phyloP scores from a whole-genome alignment of 305 asterid genomes.

The Fraxinus floribunda region DNA sequence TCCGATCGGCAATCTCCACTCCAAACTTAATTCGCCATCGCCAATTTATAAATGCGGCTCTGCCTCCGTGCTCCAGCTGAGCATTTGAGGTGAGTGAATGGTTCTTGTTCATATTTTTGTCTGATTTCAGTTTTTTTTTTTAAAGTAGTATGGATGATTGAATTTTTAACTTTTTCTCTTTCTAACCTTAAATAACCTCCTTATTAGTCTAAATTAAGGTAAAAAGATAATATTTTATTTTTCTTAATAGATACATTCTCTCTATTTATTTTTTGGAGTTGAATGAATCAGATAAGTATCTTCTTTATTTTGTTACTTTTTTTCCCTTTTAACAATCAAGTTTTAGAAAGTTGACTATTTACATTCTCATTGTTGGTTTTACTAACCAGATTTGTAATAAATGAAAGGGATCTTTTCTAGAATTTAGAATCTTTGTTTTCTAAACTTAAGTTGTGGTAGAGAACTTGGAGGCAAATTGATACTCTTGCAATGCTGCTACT shows the following conservation, averaged over 20 bases:
- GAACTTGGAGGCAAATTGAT: neutral
- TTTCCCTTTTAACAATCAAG: neutral
- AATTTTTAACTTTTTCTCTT: too few species aligned
- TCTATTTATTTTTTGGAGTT: neutral
- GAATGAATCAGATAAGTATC: neutral
- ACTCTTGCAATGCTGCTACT: neutral
- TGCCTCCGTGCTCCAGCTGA: neutral
- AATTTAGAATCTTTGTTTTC: neutral
- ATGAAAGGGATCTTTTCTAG: neutral
- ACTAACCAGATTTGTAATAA: neutral
- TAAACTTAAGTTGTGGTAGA: neutral
- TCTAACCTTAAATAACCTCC: neutral
- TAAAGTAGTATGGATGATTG: neutral
- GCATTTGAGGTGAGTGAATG: neutral
- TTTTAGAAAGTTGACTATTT: neutral
- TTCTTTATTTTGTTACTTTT: neutral
- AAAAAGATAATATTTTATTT: too few species aligned
- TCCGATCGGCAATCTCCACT: too few species aligned
- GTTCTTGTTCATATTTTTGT: neutral
- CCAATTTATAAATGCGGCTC: neutral
- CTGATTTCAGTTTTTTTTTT: neutral
- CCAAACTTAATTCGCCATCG: neutral
- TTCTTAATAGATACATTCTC: neutral
- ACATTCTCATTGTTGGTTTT: neutral
- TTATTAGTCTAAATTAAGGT: too few species aligned